These are phyloP conservation scores for Logfia minima DNA, from an alignment of 129 eudicot species.

Conservation along the genomic window DNA sequence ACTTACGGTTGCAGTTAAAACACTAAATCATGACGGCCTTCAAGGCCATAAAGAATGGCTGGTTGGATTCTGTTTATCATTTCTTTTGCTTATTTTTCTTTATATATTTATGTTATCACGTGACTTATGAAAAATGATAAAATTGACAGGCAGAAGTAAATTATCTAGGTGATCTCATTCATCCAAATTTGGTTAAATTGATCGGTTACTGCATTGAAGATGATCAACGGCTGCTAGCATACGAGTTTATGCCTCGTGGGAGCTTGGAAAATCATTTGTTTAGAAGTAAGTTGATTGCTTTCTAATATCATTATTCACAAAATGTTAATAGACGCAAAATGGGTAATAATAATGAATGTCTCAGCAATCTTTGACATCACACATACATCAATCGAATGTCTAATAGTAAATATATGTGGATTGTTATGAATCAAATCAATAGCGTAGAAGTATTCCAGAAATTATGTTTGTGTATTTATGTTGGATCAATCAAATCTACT, in stretches of 20 bases:
- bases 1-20: slow-evolving; percentile 94
- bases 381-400: neutral
- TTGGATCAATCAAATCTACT: neutral
- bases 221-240: slow-evolving; percentile 89
- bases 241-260: slow-evolving; percentile 97
- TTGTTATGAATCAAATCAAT: neutral
- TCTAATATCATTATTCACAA: slow-evolving; percentile 1
- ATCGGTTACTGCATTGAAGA: slow-evolving; percentile 98
- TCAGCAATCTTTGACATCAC: neutral
- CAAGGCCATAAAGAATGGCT: slow-evolving; percentile 99
- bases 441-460: neutral
- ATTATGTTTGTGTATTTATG: neutral
- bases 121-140: slow-evolving; percentile 13
- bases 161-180: slow-evolving; percentile 87
- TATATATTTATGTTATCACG: neutral
- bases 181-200: slow-evolving; percentile 86
- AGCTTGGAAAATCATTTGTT: slow-evolving; percentile 95
- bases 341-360: neutral
- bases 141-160: slow-evolving; percentile 85
- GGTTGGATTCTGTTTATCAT: slow-evolving; percentile 44
- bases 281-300: slow-evolving; percentile 59
- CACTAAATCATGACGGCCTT: slow-evolving; percentile 95
- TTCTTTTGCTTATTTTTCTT: neutral
- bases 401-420: neutral
- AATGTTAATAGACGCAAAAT: neutral